Conservation (phyloP, 352 stramenopile species). For the Globisporangium rhizosaccharum region DNA sequence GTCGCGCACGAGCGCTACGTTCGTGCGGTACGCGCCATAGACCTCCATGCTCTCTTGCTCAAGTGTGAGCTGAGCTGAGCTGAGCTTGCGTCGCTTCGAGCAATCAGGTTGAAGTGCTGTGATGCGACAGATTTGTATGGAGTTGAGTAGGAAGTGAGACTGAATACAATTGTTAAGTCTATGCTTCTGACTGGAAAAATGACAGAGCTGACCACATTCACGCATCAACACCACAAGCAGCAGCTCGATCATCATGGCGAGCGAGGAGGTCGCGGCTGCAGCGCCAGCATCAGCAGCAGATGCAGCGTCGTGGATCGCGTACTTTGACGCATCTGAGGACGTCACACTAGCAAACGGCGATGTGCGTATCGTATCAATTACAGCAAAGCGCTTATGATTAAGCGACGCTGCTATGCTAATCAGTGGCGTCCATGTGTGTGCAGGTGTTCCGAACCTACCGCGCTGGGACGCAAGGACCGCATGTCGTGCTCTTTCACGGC, state of each 20-base stretch:
- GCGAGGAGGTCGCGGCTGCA: not conserved
- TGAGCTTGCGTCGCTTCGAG: not conserved
- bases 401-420: not conserved
- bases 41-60: conserved; percentile 37
- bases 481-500: conserved; percentile 81
- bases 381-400: not conserved
- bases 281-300: conserved; percentile 8
- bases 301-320: conserved; percentile 37
- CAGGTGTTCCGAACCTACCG: conserved; percentile 81
- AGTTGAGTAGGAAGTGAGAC: no score
- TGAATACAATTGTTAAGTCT: no score
- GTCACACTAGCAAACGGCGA: conserved; percentile 56
- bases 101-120: not conserved
- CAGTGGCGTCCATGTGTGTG: not conserved
- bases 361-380: conserved; percentile 21
- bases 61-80: not conserved
- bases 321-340: conserved; percentile 74
- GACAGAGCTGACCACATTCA: no score
- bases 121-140: no score
- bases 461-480: conserved; percentile 54
- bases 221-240: no score
- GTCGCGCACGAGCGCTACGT: conserved; percentile 55
- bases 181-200: no score
- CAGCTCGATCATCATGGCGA: no score
- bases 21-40: conserved; percentile 37